phyloP scores from a whole-genome alignment of 768 basidiomycete genomes.

The Termitomyces heimii region DNA sequence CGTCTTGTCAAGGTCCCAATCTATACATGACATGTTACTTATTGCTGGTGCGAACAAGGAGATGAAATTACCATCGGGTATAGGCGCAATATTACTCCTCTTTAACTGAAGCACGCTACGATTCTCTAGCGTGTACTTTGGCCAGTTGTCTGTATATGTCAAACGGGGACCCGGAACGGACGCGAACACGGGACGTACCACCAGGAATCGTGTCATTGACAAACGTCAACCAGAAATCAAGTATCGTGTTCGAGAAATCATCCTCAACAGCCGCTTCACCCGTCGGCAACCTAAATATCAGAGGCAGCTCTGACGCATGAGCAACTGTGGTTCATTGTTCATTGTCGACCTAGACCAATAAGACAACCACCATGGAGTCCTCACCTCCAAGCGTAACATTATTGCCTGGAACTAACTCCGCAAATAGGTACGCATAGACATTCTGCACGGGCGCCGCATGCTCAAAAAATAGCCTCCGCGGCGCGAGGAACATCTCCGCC shows the following conservation, averaged over 20 bases:
- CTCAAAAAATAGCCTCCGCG: constrained; percentile 44
- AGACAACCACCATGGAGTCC: not conserved
- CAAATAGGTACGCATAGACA: constrained; percentile 49
- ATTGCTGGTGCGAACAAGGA: not conserved
- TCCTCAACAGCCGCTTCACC: constrained; percentile 29
- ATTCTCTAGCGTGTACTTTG: constrained; percentile 28
- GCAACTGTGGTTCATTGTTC: constrained; percentile 28
- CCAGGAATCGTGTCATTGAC: constrained; percentile 52
- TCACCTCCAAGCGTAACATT: constrained; percentile 41
- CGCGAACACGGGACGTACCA: constrained; percentile 24
- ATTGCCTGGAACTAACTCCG: constrained; percentile 52
- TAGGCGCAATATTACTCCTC: constrained; percentile 46
- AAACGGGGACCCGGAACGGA: not conserved
- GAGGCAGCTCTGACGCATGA: constrained; percentile 42
- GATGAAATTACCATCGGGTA: constrained; percentile 39
- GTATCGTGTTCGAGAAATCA: constrained; percentile 40
- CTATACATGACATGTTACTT: not conserved
- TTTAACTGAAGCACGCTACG: constrained; percentile 42
- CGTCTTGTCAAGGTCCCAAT: constrained; percentile 28
- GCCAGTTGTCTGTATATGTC: constrained; percentile 36
- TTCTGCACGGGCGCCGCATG: constrained; percentile 40
- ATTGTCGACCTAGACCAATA: not conserved
- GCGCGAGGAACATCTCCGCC: constrained; percentile 48
- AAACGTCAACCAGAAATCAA: constrained; percentile 53
- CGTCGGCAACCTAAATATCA: constrained; percentile 45